These are phyloP conservation scores for Coemansia sp. DNA, from an alignment of 192 early-diverging fungal genomes.

Conservation along the genomic window DNA sequence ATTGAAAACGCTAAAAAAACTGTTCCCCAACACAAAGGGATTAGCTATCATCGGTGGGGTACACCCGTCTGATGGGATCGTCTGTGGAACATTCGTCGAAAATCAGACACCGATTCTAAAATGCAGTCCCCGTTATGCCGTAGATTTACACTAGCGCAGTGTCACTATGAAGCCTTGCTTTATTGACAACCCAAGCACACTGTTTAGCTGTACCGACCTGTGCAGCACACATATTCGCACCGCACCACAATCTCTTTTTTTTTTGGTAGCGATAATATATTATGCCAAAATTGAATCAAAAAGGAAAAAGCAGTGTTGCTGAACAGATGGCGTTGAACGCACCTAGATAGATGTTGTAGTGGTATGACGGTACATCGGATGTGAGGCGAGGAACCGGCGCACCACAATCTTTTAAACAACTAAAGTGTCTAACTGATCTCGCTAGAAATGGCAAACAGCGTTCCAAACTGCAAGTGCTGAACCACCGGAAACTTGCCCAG, in stretches of 20 bases:
- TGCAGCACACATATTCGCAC: not conserved
- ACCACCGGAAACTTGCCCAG: conserved; percentile 74
- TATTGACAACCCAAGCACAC: not conserved
- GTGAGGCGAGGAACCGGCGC: too few species aligned
- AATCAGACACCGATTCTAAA: not conserved
- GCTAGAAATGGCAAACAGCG: conserved; percentile 20
- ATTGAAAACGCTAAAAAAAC: not conserved
- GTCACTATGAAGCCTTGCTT: not conserved
- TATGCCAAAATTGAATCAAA: too few species aligned
- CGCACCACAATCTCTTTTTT: not conserved
- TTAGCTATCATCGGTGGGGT: conserved; percentile 2
- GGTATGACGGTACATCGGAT: too few species aligned
- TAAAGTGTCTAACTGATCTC: not conserved
- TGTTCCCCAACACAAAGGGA: not conserved
- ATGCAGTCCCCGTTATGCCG: not conserved
- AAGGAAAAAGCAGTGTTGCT: too few species aligned
- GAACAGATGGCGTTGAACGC: too few species aligned
- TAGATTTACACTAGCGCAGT: not conserved
- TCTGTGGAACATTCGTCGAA: not conserved
- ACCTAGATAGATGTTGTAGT: too few species aligned
- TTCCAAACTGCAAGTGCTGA: conserved; percentile 78
- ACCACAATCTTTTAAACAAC: not conserved
- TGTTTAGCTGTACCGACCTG: not conserved
- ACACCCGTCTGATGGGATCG: not conserved
- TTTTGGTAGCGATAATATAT: too few species aligned